Base-by-base conservation (phyloP, 306 rosid genomes). In the Glycine tomentella region DNA sequence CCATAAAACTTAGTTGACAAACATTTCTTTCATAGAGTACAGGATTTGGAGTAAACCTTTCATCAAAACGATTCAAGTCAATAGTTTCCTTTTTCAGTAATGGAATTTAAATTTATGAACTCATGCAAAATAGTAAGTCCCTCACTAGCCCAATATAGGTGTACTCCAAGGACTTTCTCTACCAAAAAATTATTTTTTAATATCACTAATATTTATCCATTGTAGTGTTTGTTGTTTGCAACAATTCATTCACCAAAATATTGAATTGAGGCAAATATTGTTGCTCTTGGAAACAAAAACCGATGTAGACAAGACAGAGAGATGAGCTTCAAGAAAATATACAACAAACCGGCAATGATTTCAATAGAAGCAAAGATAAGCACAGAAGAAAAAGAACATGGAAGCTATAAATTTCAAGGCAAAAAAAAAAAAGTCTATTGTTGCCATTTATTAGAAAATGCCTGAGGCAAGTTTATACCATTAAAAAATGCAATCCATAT, bases 401-500 rank as follows among this genome's bases (percentile, higher is more conserved):
- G 31, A 13, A 72, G 68, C 45, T 17, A 69, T 25, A n/a, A 68
- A 61, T 44, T 62, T 79, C 4, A 81, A 73, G 78, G 81, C 67
- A 82, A 46, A 69, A 25, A 82, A 46, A 69, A 25, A 20, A 51
- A 17, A 48, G 78, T 73, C 68, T 52, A 56, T 36, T 42, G 55
- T 63, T 68, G 69, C 87, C 87, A 59, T 74, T 88, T 88, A 82
- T 88, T 86, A 66, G 45, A 79, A 71, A 77, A 57, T 62, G 69
- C 73, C 56, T 11, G 42, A 55, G 82, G 70, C 77, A 59, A 66
- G 46, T 63, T 58, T 51, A 73, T 36, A 77, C 67, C 55, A 44
- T 38, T 34, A 15, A 87, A 84, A 82, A 76, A 52, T 85, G 49
- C 55, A 15, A 75, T 77, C 71, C 86, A 83, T 71, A 74, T 63